Base-by-base conservation (phyloP, 306 rosid genomes). In the Cucurbita pepo region DNA sequence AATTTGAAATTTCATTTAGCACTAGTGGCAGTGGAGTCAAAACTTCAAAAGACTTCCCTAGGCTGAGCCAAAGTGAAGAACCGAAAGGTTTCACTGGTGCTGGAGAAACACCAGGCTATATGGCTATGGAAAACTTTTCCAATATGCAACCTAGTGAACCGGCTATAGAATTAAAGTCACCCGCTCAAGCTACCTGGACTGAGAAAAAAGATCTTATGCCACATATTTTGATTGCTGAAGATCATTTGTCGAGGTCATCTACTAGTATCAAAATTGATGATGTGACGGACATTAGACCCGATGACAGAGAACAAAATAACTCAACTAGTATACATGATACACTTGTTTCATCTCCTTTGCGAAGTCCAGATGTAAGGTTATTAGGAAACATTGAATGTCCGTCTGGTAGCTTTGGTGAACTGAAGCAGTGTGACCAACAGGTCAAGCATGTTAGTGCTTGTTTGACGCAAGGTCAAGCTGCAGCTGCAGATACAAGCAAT, bases 1-100 rank as follows among this genome's bases (percentile, higher is more conserved):
- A 76, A 74, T 72, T 54, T 73, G 56, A 64, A 75, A 71, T 56
- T 62, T 80, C 85, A 77, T 73, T 79, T 78, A 69, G 72, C 71
- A 51, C 77, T 11, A 81, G 74, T 30, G 78, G 53, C 60, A 52
- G 55, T 82, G 85, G 53, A 75, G 69, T 63, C 78, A 58, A 51
- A 55, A 75, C 80, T 73, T 76, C 75, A 47, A 65, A 72, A 79
- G 75, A 56, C 62, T 59, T 72, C 38, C 64, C 77, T 58, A 77
- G 65, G 69, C 64, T 65, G 75, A 82, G 80, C 57, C 87, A 80
- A 52, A 69, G 70, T 84, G 75, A 81, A 59, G 84, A 73, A 63
- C 75, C 40, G 9, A 37, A 47, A 56, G 82, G 56, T 74, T 71
- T 67, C 73, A 73, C 48, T 59, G 59, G 62, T 52, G 81, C 74